A percentile compares a stretch with the other conserved stretches of the same genome.
Conservation (phyloP, 768 basidiomycete species). For the Porpolomopsis calyptriformis region DNA sequence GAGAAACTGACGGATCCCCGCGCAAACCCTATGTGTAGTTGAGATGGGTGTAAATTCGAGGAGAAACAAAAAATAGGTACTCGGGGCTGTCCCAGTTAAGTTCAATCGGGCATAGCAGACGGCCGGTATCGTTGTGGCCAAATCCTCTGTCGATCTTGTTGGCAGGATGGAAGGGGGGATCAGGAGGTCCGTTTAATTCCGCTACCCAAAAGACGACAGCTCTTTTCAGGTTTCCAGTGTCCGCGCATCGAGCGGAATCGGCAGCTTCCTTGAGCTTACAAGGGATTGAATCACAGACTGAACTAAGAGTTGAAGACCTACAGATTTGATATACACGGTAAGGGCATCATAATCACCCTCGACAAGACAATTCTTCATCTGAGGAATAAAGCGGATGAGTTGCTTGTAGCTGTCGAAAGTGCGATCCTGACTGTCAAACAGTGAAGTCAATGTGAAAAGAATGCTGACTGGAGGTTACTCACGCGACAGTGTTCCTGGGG, state of each 20-base stretch:
- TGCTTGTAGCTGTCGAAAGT: background rate
- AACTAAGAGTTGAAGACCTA: background rate
- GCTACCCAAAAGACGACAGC: background rate
- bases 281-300: background rate
- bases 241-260: background rate
- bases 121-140: constrained; percentile 13
- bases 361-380: background rate
- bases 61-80: too few relatives aligned
- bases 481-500: too few relatives aligned
- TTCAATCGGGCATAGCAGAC: constrained; percentile 14
- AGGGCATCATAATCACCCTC: background rate
- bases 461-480: too few relatives aligned
- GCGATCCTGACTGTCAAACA: background rate
- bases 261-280: too few relatives aligned
- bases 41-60: too few relatives aligned
- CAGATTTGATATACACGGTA: background rate
- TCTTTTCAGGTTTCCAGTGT: background rate
- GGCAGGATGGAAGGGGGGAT: background rate
- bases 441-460: too few relatives aligned
- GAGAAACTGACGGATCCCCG: too few relatives aligned
- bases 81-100: constrained; percentile 15
- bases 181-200: background rate
- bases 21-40: too few relatives aligned
- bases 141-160: constrained; percentile 7
- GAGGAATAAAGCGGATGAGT: background rate